phyloP scores from a whole-genome alignment of 768 basidiomycete genomes.

The Pleurotus ostreatus region DNA sequence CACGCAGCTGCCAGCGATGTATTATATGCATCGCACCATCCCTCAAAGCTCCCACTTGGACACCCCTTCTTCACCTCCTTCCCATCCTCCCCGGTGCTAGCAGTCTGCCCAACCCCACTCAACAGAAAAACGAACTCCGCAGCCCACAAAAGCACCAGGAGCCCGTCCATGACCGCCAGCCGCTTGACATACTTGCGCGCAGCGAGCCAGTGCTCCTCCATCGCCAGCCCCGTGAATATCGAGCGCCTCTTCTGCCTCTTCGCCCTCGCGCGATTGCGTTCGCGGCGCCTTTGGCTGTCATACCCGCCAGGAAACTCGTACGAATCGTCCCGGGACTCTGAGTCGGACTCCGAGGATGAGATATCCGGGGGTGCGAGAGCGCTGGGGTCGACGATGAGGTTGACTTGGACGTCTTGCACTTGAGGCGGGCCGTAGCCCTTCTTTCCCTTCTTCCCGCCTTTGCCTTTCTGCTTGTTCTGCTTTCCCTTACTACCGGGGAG shows the following conservation, averaged over 20 bases:
- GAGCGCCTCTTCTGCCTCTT: conserved; percentile 30
- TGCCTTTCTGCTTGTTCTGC: conserved; percentile 27
- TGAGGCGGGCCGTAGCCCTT: conserved; percentile 25
- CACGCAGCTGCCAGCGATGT: conserved; percentile 60
- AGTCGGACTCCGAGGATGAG: conserved; percentile 17
- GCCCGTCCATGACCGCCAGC: conserved; percentile 44
- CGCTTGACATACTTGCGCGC: conserved; percentile 54
- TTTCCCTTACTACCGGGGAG: conserved; percentile 40
- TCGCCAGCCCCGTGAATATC: conserved; percentile 54
- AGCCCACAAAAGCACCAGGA: conserved; percentile 50
- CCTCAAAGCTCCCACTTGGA: conserved; percentile 55
- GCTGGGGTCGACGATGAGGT: conserved; percentile 67
- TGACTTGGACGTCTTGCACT: conserved; percentile 59
- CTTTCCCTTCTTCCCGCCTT: conserved; percentile 29
- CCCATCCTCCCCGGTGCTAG: no score
- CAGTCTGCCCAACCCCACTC: conserved; percentile 28
- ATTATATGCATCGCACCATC: conserved; percentile 76
- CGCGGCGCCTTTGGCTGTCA: conserved; percentile 27
- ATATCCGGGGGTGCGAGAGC: conserved; percentile 35
- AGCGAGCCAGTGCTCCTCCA: conserved; percentile 60
- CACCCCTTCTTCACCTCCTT: conserved; percentile 37
- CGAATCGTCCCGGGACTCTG: conserved; percentile 32
- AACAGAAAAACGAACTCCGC: conserved; percentile 56
- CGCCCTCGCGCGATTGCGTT: conserved; percentile 18
- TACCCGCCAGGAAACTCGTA: conserved; percentile 37